phyloP scores from a whole-genome alignment of 2,329 filamentous ascomycete species.

The Fonsecaea multimorphosa region DNA sequence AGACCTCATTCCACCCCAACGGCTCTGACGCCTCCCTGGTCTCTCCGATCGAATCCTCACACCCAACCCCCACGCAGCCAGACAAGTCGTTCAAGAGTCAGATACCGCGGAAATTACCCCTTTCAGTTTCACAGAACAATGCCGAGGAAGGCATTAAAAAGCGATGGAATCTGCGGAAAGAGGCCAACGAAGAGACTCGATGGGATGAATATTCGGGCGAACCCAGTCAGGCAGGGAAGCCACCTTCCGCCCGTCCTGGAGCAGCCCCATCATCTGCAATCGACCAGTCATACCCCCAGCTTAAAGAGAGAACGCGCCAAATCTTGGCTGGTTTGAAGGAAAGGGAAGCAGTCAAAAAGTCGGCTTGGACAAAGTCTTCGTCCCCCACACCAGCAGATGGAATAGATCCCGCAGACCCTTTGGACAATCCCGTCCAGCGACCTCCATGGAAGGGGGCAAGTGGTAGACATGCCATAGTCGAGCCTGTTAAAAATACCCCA shows the following conservation, averaged over 20 bases:
- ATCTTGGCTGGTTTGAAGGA: slow-evolving; percentile 42
- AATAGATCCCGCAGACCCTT: slow-evolving; percentile 41
- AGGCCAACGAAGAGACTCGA: slow-evolving; percentile 48
- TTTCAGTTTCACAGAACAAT: slow-evolving; percentile 35
- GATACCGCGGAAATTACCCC: slow-evolving; percentile 38
- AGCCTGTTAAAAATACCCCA: slow-evolving; percentile 67
- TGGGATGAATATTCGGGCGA: slow-evolving; percentile 74
- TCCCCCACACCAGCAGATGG: slow-evolving; percentile 45
- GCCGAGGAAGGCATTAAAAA: slow-evolving; percentile 35
- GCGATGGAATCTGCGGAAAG: slow-evolving; percentile 35
- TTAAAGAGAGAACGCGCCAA: slow-evolving; percentile 48
- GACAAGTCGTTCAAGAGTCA: slow-evolving; percentile 29
- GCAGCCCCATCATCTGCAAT: slow-evolving; percentile 32
- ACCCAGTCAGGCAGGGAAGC: slow-evolving; percentile 61
- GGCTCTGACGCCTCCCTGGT: slow-evolving; percentile 38
- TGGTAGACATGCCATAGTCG: slow-evolving; percentile 69
- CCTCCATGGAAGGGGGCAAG: slow-evolving; percentile 74
- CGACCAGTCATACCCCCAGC: slow-evolving; percentile 42
- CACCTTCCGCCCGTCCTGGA: slow-evolving; percentile 40
- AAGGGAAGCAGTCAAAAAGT: slow-evolving; percentile 44
- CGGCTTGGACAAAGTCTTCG: slow-evolving; percentile 42
- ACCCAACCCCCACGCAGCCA: slow-evolving; percentile 34
- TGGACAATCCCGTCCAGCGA: slow-evolving; percentile 55
- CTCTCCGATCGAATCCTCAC: slow-evolving; percentile 43
- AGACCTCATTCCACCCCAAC: slow-evolving; percentile 29